Percentiles rank a stretch among this genome's conserved stretches.
phyloP scores from a whole-genome alignment of 176 grass and related monocot genomes.

The Ananas comosus region DNA sequence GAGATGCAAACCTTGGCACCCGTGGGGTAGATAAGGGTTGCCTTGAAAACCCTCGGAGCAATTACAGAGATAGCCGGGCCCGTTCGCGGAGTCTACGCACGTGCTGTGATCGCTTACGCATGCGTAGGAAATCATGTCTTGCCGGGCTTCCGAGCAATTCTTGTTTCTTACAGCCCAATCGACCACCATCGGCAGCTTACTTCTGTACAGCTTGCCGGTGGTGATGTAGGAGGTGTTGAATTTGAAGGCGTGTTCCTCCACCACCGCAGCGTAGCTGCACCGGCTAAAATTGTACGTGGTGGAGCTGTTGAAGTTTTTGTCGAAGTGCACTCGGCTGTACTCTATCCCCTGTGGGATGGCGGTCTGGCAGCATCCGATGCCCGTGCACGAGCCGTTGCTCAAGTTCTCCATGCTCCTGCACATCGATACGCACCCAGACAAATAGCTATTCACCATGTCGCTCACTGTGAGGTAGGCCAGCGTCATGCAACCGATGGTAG shows the following conservation, averaged over 20 bases:
- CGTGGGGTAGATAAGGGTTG: not conserved
- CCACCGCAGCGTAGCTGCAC: constrained; percentile 15
- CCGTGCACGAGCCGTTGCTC: not conserved
- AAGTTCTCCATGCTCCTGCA: not conserved
- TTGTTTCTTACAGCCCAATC: not conserved
- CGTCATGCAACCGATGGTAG: constrained; percentile 6
- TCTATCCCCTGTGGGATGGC: not conserved
- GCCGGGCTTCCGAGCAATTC: not conserved
- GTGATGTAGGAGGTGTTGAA: constrained; percentile 10
- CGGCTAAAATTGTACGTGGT: not conserved
- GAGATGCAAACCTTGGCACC: not conserved
- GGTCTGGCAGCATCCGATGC: constrained; percentile 21
- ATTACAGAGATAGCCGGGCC: not conserved
- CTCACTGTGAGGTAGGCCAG: not conserved
- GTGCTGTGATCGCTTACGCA: not conserved
- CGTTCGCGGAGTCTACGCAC: not conserved
- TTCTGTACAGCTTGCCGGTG: not conserved
- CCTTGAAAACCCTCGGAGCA: not conserved
- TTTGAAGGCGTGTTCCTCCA: not conserved
- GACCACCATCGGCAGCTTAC: not conserved
- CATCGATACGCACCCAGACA: not conserved
- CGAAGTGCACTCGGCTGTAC: not conserved
- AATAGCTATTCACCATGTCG: not conserved
- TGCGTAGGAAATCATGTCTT: not conserved
- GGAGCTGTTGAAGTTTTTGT: not conserved